These are phyloP conservation scores for Fomes fomentarius DNA, from an alignment of 1,284 basidiomycete species.

Conservation along the genomic window DNA sequence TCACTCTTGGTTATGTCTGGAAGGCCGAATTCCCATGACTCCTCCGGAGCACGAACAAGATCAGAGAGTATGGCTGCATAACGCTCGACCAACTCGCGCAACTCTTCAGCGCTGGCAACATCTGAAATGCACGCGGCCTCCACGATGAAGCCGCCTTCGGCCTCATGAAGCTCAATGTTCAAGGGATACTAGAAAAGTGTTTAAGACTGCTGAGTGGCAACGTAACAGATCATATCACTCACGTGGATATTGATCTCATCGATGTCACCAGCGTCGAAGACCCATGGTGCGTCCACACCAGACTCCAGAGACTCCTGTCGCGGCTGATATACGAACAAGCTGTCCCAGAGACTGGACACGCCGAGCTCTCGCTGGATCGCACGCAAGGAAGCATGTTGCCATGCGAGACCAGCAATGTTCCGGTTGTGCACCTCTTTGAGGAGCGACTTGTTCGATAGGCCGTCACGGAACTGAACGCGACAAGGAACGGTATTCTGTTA, in stretches of 20 bases:
- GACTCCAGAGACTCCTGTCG: slow-evolving; percentile 14
- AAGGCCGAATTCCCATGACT: slow-evolving; percentile 8
- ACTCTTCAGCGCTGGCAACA: slow-evolving; percentile 31
- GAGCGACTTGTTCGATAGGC: slow-evolving; percentile 38
- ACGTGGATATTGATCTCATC: slow-evolving; percentile 47
- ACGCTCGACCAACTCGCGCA: slow-evolving; percentile 31
- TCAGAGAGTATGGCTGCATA: slow-evolving; percentile 34
- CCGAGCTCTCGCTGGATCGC: slow-evolving; percentile 43
- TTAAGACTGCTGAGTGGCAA: too few relatives aligned
- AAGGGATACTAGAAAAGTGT: slow-evolving; percentile 43
- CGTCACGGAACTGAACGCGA: slow-evolving; percentile 37
- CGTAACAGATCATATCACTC: slow-evolving; percentile 4
- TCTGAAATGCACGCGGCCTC: slow-evolving; percentile 41
- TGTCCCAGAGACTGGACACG: slow-evolving; percentile 43
- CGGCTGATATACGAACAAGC: slow-evolving; percentile 52
- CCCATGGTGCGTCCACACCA: slow-evolving; percentile 36
- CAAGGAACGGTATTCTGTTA: slow-evolving; percentile 51
- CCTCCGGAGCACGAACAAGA: slow-evolving; percentile 34
- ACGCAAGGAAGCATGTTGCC: slow-evolving; percentile 52
- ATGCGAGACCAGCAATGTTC: slow-evolving; percentile 45
- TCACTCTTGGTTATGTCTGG: slow-evolving; percentile 3
- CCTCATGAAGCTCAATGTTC: slow-evolving; percentile 48
- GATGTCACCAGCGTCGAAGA: slow-evolving; percentile 35
- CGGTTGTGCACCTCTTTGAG: slow-evolving; percentile 41
- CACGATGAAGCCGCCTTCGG: slow-evolving; percentile 35